Conservation (phyloP, 805 yeast genomes). For the Torulaspora maleeae region DNA sequence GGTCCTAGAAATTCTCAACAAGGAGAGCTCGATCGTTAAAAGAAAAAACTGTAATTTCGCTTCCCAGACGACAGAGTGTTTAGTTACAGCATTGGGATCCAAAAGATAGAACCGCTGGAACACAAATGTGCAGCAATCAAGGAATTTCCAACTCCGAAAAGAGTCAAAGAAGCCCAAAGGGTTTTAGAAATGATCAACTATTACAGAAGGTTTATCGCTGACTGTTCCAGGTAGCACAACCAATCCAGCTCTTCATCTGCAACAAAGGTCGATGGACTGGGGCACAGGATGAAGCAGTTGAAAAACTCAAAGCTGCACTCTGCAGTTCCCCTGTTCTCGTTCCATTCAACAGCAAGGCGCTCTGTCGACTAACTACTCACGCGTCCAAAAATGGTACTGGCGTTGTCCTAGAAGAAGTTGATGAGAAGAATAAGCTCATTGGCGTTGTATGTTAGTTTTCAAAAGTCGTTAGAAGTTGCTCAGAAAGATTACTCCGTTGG, state of each 20-base stretch:
- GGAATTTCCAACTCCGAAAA: conserved; percentile 8
- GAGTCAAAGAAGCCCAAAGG: conserved; percentile 15
- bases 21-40: conserved; percentile 10
- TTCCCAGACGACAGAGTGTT: conserved; percentile 8
- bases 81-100: conserved; percentile 9
- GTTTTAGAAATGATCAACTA: conserved; percentile 18
- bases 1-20: conserved; percentile 7
- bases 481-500: conserved; percentile 15
- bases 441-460: conserved; percentile 17
- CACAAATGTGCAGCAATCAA: conserved; percentile 17
- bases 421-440: conserved; percentile 2
- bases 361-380: conserved; percentile 12
- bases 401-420: conserved; percentile 17
- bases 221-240: conserved; percentile 12
- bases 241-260: conserved; percentile 8
- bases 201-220: conserved; percentile 15
- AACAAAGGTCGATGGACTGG: conserved; percentile 6
- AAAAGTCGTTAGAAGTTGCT: conserved; percentile 6
- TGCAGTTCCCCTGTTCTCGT: conserved; percentile 2
- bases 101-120: conserved; percentile 14
- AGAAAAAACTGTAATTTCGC: conserved; percentile 15
- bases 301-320: conserved; percentile 1
- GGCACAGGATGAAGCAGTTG: conserved; percentile 1
- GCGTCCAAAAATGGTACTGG: conserved; percentile 15
- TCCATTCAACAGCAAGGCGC: conserved; percentile 1